Conservation (phyloP, 257 asterid species). For the Linaria vulgaris region DNA sequence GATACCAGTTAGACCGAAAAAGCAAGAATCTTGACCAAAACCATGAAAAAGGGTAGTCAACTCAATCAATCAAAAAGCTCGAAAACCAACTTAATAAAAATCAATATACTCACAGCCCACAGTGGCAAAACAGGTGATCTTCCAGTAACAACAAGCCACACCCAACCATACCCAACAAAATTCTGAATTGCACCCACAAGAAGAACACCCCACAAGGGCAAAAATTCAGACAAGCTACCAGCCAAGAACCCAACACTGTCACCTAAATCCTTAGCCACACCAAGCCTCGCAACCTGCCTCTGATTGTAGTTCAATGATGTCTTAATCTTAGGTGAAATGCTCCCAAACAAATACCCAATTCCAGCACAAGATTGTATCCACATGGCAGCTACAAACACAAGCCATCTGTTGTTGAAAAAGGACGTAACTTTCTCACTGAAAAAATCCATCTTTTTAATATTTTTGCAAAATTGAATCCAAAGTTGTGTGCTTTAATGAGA, state of each 20-base stretch:
- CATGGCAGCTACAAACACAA: conserved; percentile 92
- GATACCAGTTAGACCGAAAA: too few relatives aligned
- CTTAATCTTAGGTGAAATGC: conserved; percentile 81
- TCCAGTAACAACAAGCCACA: conserved; percentile 66
- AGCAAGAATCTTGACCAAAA: too few relatives aligned
- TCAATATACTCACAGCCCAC: conserved; percentile 67
- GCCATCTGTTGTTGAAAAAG: conserved; percentile 71
- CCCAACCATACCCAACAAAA: conserved; percentile 80
- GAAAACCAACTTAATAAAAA: too few relatives aligned
- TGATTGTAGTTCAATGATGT: conserved; percentile 71
- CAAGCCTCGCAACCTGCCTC: conserved; percentile 71
- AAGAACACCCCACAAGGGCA: conserved; percentile 74
- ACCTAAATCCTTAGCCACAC: conserved; percentile 89
- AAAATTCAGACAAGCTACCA: conserved; percentile 59
- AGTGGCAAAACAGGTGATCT: conserved; percentile 63
- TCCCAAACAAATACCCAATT: conserved; percentile 78
- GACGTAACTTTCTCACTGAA: conserved; percentile 32
- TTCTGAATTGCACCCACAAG: conserved; percentile 77
- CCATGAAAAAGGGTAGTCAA: too few relatives aligned
- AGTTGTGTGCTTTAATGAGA: too few relatives aligned
- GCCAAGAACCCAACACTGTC: conserved; percentile 82
- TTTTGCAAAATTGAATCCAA: too few relatives aligned
- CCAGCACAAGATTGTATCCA: conserved; percentile 94
- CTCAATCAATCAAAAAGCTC: too few relatives aligned
- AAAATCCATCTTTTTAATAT: conserved; percentile 25